Evolutionary conservation across 257 asterid species (phyloP), one percentile per base, ranked within the genome.

Genomic region (Cruciata laevipes): DNA sequence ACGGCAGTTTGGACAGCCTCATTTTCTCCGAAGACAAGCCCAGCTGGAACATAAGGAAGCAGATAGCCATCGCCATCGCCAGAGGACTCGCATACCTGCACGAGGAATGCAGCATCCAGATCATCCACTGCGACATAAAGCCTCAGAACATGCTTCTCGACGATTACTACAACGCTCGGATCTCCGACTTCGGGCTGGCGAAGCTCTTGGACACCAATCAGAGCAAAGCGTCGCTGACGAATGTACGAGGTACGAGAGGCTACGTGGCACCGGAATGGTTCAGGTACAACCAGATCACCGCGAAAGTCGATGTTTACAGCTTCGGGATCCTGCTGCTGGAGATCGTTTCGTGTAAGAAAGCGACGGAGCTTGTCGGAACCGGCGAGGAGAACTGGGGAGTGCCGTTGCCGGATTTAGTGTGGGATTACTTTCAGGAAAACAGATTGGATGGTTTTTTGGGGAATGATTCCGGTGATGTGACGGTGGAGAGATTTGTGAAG

Each of bases 251-350:
- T 11, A 81, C 83, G 16, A 65, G 71, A 65, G 83, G 86, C 3
- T 81, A 81, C 27, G 78, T 78, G 5, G 86, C 83, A 1, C 86
- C 79, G 0, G 81, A 81, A 68, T 81, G 83, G 83, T 81, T 81
- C 62, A 69, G 83, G 68, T 69, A 67, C 75, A 69, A 44, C 37
- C 70, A 53, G 9, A 62, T 77, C 53, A 77, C 74, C 0, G 76
- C 69, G 23, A 81, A 78, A 37, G 85, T 73, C 3, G 81, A 81
- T 49, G 81, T 81, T 10, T 77, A 77, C 63, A 81, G 83, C 78
- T 81, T 77, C 58, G 79, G 83, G 2, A 68, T 81, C 31, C 3
- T 81, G 33, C 40, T 81, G 6, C 63, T 81, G 7, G 81, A 81
- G 80, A 74, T 81, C 30, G 67, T 81, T 31, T 68, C 68, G 4